Conservation (phyloP, 1,284 basidiomycete species). For the Moesziomyces globuligerus region DNA sequence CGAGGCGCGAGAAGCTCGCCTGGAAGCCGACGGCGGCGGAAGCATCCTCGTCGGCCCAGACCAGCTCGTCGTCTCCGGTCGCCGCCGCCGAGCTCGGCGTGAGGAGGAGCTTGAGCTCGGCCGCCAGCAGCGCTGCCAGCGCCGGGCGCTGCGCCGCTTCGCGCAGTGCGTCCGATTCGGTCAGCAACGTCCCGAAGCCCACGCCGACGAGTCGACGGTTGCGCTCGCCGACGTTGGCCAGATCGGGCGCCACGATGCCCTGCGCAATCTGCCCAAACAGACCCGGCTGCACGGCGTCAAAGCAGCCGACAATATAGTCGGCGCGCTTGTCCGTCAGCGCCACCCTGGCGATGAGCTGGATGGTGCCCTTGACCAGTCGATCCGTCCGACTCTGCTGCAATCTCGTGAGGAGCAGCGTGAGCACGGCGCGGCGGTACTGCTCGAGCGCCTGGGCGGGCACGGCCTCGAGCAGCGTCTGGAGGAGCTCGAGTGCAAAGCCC, state of each 20-base stretch:
- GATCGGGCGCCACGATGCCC: constrained; percentile 83
- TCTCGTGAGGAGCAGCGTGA: constrained; percentile 83
- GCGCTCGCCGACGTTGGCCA: constrained; percentile 80
- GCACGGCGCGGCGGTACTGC: constrained; percentile 77
- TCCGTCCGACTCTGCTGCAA: constrained; percentile 91
- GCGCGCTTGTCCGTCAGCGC: constrained; percentile 68
- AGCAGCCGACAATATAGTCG: constrained; percentile 78
- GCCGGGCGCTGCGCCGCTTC: constrained; percentile 72
- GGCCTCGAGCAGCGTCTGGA: constrained; percentile 80
- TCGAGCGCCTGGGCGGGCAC: constrained; percentile 78
- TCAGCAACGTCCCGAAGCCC: constrained; percentile 81
- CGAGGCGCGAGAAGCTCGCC: constrained; percentile 88
- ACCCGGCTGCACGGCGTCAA: constrained; percentile 84
- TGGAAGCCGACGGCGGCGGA: constrained; percentile 76
- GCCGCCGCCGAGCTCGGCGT: constrained; percentile 77
- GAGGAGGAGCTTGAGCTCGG: constrained; percentile 77
- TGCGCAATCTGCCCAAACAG: constrained; percentile 84
- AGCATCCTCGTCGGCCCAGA: constrained; percentile 86
- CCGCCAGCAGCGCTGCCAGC: constrained; percentile 11
- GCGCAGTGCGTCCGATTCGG: constrained; percentile 72
- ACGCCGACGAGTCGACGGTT: constrained; percentile 85
- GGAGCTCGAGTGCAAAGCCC: constrained; percentile 86
- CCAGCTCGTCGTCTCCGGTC: constrained; percentile 72
- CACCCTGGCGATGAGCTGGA: constrained; percentile 77
- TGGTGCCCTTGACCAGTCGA: constrained; percentile 84